Percentiles rank a stretch among this genome's conserved stretches.
These are phyloP conservation scores for Setaria viridis DNA, from an alignment of 202 grass and related monocot species.

Conservation along the genomic window DNA sequence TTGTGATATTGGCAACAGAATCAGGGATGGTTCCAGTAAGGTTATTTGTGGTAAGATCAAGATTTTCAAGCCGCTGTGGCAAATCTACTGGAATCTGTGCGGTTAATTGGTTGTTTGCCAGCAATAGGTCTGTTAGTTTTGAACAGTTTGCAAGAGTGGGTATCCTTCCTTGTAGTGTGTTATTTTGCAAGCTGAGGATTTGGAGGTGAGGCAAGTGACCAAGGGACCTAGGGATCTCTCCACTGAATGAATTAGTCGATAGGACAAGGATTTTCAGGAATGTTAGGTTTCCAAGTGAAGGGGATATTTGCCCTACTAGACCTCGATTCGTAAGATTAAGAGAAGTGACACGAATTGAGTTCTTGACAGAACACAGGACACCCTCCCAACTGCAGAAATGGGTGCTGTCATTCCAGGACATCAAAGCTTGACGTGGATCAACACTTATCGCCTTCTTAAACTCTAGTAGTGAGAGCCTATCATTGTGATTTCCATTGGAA, in stretches of 20 bases:
- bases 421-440: slow-evolving; percentile 32
- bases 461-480: slow-evolving; percentile 16
- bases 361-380: neutral
- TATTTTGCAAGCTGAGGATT: neutral
- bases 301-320: neutral
- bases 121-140: neutral
- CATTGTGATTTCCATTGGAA: slow-evolving; percentile 4
- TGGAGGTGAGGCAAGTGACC: neutral
- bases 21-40: slow-evolving; percentile 38
- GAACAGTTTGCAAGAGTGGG: slow-evolving; percentile 9
- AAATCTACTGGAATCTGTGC: slow-evolving; percentile 10
- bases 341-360: neutral
- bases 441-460: slow-evolving; percentile 36
- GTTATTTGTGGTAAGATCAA: neutral
- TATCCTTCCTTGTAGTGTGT: neutral
- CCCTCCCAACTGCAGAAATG: neutral
- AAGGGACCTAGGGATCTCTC: slow-evolving; percentile 4
- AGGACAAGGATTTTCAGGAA: neutral
- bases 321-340: neutral
- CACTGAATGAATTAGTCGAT: neutral
- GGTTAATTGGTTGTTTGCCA: neutral
- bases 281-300: slow-evolving; percentile 3
- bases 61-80: neutral
- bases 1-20: slow-evolving; percentile 26
- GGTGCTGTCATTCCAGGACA: slow-evolving; percentile 43